Conservation (phyloP, 2,329 filamentous ascomycete genomes). For the Ophiocordyceps camponoti-floridani region DNA sequence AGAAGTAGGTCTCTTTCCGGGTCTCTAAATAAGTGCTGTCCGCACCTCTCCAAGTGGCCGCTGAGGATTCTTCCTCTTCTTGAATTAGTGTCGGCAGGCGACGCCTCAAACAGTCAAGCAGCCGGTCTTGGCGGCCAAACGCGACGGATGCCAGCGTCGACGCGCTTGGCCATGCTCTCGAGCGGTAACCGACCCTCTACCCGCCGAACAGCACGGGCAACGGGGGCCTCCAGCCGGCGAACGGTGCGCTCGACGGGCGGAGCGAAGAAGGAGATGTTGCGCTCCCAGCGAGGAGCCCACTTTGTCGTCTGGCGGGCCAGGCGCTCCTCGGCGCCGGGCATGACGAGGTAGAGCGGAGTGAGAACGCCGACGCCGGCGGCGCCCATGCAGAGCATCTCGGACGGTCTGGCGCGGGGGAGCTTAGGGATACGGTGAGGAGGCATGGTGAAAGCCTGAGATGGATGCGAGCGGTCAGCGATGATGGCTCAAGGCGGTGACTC, state of each 20-base stretch:
- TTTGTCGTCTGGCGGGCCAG: slow-evolving; percentile 33
- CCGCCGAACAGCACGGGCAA: slow-evolving; percentile 24
- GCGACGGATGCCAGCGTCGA: slow-evolving; percentile 28
- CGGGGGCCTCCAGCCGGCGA: slow-evolving; percentile 28
- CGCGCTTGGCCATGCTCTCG: slow-evolving; percentile 28
- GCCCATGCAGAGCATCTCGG: slow-evolving; percentile 34
- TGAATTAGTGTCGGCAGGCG: too few relatives aligned
- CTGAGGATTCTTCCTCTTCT: too few relatives aligned
- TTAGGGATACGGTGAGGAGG: slow-evolving; percentile 20
- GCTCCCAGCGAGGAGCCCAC: slow-evolving; percentile 43
- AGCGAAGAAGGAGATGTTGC: slow-evolving; percentile 34
- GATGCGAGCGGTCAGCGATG: neutral
- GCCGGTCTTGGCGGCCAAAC: slow-evolving; percentile 11
- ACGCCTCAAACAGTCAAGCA: neutral
- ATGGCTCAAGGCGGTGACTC: too few relatives aligned
- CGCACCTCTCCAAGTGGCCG: too few relatives aligned
- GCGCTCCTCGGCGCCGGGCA: slow-evolving; percentile 36
- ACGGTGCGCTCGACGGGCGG: slow-evolving; percentile 27
- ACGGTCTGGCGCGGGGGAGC: slow-evolving; percentile 28
- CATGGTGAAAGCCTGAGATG: slow-evolving; percentile 16
- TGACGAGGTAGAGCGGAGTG: slow-evolving; percentile 37
- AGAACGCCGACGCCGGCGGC: slow-evolving; percentile 34
- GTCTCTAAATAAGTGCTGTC: neutral
- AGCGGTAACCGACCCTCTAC: slow-evolving; percentile 30
- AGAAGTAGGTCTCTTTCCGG: too few relatives aligned